These are phyloP conservation scores for Leishmania amazonensis DNA, from an alignment of 208 protist species.

Conservation along the genomic window DNA sequence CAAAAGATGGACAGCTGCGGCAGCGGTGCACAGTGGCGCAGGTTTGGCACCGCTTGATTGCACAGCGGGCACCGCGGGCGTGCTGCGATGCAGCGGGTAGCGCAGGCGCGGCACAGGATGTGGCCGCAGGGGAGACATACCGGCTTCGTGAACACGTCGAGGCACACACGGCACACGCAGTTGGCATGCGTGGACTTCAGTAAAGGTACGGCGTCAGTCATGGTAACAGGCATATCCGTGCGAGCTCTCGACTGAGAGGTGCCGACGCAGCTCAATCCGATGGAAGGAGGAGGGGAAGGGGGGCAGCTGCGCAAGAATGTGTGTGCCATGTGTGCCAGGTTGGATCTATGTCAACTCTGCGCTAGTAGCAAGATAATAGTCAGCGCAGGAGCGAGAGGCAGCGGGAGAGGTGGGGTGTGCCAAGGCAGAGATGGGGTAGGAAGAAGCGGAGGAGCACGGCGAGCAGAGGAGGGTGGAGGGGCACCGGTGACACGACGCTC, in stretches of 20 bases:
- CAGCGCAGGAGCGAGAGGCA: neutral
- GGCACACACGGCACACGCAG: slow-evolving; percentile 66
- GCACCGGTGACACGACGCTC: neutral
- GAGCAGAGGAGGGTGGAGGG: neutral
- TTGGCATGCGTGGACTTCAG: slow-evolving; percentile 38
- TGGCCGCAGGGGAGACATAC: slow-evolving; percentile 67
- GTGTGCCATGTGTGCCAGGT: neutral
- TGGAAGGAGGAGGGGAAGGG: neutral
- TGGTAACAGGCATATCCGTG: neutral
- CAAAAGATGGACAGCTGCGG: slow-evolving; percentile 55
- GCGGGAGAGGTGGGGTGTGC: neutral
- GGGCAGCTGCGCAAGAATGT: neutral
- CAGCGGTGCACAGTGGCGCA: slow-evolving; percentile 35
- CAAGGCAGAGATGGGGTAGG: neutral
- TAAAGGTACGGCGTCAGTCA: slow-evolving; percentile 19
- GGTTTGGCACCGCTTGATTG: slow-evolving; percentile 45
- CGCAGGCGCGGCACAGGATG: slow-evolving; percentile 68
- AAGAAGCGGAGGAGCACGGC: neutral
- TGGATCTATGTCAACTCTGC: neutral
- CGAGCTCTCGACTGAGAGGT: neutral
- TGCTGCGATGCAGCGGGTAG: slow-evolving; percentile 41
- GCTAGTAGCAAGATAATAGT: neutral
- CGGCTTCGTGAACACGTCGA: slow-evolving; percentile 58
- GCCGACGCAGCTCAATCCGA: neutral
- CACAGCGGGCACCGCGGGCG: slow-evolving; percentile 77